phyloP scores from a whole-genome alignment of 345 rosid genomes.

The Citrus sinensis region DVS_A1.0 CM039164.1:28672501-28673000 shows the following conservation, averaged over 20 bases:
- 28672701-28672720: constrained; percentile 23
- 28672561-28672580: no score
- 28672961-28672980: constrained; percentile 49
- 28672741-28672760: no score
- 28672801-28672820: no score
- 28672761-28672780: no score
- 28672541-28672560: neutral
- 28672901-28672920: constrained; percentile 39
- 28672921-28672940: constrained; percentile 49
- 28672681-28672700: constrained; percentile 29
- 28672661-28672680: constrained; percentile 23
- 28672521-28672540: neutral
- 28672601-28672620: neutral
- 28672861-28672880: constrained; percentile 48
- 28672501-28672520: neutral
- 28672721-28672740: no score
- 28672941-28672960: constrained; percentile 65
- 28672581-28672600: neutral
- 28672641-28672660: constrained; percentile 7
- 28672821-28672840: constrained; percentile 50
- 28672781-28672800: no score
- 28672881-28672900: constrained; percentile 54
- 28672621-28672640: constrained; percentile 10
- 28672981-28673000: no score
- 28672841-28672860: constrained; percentile 41